These are phyloP conservation scores for Ganoderma sinense DNA, from an alignment of 1,284 basidiomycete species.

Conservation along the genomic window DNA sequence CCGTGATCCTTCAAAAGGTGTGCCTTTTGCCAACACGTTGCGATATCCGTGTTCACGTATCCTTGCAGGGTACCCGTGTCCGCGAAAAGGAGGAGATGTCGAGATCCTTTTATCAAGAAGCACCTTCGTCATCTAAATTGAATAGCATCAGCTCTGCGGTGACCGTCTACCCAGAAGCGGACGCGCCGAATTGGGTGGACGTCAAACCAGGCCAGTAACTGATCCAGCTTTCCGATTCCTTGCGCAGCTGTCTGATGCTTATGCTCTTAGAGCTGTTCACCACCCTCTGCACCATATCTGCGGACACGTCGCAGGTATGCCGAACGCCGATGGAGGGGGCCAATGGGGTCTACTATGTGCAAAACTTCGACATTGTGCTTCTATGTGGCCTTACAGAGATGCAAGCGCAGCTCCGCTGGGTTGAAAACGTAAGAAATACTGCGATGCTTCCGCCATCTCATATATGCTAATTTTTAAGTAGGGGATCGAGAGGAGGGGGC, in stretches of 20 bases:
- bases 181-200: constrained; percentile 52
- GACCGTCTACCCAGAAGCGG: constrained; percentile 50
- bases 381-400: constrained; percentile 57
- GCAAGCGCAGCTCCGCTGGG: constrained; percentile 55
- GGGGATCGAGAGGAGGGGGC: constrained; percentile 17
- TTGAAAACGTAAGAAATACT: constrained; percentile 41
- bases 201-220: constrained; percentile 45
- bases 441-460: too few species aligned
- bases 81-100: constrained; percentile 50
- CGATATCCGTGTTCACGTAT: background rate
- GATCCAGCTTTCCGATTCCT: too few species aligned
- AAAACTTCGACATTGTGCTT: constrained; percentile 55
- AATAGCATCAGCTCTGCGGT: constrained; percentile 44
- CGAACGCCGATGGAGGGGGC: constrained; percentile 28
- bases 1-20: constrained; percentile 44
- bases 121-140: constrained; percentile 36
- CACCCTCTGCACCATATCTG: constrained; percentile 52
- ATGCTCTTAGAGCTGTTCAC: constrained; percentile 47
- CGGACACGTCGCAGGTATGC: constrained; percentile 45
- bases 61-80: constrained; percentile 42
- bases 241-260: background rate
- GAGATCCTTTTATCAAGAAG: constrained; percentile 46
- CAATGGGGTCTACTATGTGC: constrained; percentile 42
- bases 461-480: constrained; percentile 46
- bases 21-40: background rate